phyloP scores from a whole-genome alignment of 2,329 filamentous ascomycete genomes.

The Aureobasidium namibiae region DNA sequence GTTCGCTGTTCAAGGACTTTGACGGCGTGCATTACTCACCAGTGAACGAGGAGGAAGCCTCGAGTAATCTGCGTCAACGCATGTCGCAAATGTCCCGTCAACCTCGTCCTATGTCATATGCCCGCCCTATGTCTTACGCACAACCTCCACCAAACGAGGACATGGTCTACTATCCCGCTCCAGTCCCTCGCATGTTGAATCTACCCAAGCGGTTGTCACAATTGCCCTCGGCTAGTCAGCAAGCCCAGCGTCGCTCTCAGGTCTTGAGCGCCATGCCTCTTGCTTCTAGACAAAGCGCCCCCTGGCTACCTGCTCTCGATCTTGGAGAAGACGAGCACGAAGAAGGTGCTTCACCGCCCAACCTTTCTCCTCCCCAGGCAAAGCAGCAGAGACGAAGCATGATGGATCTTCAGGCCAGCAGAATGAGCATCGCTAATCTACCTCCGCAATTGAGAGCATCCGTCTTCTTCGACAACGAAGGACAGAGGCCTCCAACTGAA shows the following conservation, averaged over 20 bases:
- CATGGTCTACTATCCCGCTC: slow-evolving; percentile 94
- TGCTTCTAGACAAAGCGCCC: slow-evolving; percentile 45
- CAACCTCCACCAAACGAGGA: slow-evolving; percentile 57
- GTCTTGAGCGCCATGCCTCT: slow-evolving; percentile 56
- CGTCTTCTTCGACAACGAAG: slow-evolving; percentile 66
- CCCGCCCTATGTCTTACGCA: slow-evolving; percentile 49
- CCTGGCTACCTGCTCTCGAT: slow-evolving; percentile 30
- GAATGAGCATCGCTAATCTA: slow-evolving; percentile 43
- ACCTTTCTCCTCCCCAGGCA: neutral
- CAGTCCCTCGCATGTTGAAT: slow-evolving; percentile 88
- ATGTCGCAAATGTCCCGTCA: slow-evolving; percentile 14
- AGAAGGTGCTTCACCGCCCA: slow-evolving; percentile 13
- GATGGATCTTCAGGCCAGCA: slow-evolving; percentile 23
- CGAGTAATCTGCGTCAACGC: neutral
- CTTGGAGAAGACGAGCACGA: neutral
- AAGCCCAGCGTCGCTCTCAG: slow-evolving; percentile 66
- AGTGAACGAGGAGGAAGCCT: slow-evolving; percentile 29
- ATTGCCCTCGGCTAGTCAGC: slow-evolving; percentile 53
- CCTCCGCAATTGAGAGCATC: slow-evolving; percentile 85
- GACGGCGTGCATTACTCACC: slow-evolving; percentile 70
- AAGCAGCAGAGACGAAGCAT: slow-evolving; percentile 28
- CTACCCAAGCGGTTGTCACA: slow-evolving; percentile 81
- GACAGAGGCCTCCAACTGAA: slow-evolving; percentile 35
- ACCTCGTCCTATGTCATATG: slow-evolving; percentile 14
- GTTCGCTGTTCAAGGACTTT: slow-evolving; percentile 67